phyloP scores from a whole-genome alignment of 1,284 basidiomycete species.

The Apiotrichum montevideense region DNA sequence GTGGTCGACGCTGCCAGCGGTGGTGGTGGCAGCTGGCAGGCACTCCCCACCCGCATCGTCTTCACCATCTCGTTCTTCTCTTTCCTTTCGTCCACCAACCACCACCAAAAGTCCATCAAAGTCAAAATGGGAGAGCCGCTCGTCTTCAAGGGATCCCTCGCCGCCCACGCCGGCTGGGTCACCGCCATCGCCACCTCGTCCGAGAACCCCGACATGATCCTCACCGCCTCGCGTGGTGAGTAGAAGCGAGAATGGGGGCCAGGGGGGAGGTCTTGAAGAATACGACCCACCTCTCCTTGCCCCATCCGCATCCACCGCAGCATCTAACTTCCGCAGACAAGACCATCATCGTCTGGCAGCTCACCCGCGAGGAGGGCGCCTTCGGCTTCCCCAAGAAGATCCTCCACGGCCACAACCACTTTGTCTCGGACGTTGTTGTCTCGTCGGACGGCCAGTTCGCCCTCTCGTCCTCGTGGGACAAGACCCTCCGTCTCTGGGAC shows the following conservation, averaged over 20 bases:
- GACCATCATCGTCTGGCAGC: constrained; percentile 99
- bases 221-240: constrained; percentile 91
- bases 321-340: constrained; percentile 65
- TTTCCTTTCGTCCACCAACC: constrained; percentile 22
- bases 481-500: constrained; percentile 99
- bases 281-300: too few species aligned
- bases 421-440: constrained; percentile 98
- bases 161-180: constrained; percentile 95
- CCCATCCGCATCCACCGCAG: neutral
- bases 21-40: too few species aligned
- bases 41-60: too few species aligned
- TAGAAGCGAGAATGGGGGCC: constrained; percentile 16
- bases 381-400: constrained; percentile 96
- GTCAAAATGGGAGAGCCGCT: constrained; percentile 70
- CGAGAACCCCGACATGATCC: constrained; percentile 94
- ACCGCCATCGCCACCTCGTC: constrained; percentile 94
- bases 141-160: constrained; percentile 84
- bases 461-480: constrained; percentile 99
- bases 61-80: neutral
- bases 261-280: too few species aligned
- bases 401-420: constrained; percentile 99
- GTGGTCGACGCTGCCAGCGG: too few species aligned
- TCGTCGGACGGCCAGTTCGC: constrained; percentile 99
- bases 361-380: constrained; percentile 83
- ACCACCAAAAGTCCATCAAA: constrained; percentile 6